A percentile compares a stretch with the other conserved stretches of the same genome.
These are phyloP conservation scores for Nothopassalora personata DNA, from an alignment of 2,329 filamentous ascomycete species.

Conservation along the genomic window DNA sequence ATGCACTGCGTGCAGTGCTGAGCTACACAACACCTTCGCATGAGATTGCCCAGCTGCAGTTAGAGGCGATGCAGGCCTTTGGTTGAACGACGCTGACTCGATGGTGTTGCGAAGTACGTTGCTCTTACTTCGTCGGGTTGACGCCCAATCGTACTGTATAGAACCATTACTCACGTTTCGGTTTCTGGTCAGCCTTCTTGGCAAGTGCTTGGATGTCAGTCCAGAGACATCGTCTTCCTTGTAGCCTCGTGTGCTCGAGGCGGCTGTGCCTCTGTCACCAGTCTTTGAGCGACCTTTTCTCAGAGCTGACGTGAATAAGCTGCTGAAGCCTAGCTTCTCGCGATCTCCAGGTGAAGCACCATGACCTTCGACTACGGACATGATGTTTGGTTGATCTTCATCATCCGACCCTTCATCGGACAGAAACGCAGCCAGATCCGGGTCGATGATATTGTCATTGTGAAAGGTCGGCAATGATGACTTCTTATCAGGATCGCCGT, in stretches of 20 bases:
- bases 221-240: conserved; percentile 62
- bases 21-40: conserved; percentile 58
- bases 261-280: conserved; percentile 70
- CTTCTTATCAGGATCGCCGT: conserved; percentile 62
- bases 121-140: conserved; percentile 60
- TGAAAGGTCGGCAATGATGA: conserved; percentile 82
- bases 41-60: conserved; percentile 11
- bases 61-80: conserved; percentile 15
- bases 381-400: conserved; percentile 83
- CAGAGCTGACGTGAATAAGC: conserved; percentile 61
- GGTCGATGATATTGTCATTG: conserved; percentile 97
- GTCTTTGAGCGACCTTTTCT: conserved; percentile 67
- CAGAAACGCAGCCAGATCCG: conserved; percentile 89
- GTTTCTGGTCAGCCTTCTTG: conserved; percentile 58
- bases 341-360: conserved; percentile 54
- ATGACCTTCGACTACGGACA: conserved; percentile 59
- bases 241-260: conserved; percentile 57
- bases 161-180: conserved; percentile 83
- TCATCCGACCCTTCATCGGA: conserved; percentile 87
- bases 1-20: conserved; percentile 72
- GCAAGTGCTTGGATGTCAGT: conserved; percentile 57
- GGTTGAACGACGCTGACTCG: conserved; percentile 18
- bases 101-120: conserved; percentile 47
- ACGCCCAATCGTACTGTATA: conserved; percentile 62
- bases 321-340: conserved; percentile 68